These are phyloP conservation scores for Schizopora paradoxa DNA, from an alignment of 1,284 basidiomycete species.

Conservation along the genomic window DNA sequence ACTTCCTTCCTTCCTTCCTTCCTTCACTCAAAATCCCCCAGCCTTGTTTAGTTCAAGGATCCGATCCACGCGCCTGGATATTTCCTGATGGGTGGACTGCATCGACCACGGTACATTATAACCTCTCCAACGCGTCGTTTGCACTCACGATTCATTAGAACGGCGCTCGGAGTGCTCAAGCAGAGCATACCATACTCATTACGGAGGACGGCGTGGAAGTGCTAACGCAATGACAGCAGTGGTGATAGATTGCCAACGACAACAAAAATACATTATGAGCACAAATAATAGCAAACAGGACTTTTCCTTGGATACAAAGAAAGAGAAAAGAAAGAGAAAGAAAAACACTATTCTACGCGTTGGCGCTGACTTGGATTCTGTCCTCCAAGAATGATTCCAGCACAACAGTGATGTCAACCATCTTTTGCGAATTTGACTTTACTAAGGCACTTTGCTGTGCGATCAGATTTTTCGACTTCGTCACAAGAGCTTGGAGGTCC, in stretches of 20 bases:
- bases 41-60: slow-evolving; percentile 76
- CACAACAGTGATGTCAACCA: slow-evolving; percentile 56
- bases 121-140: background rate
- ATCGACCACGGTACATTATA: slow-evolving; percentile 63
- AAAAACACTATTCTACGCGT: slow-evolving; percentile 10
- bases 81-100: slow-evolving; percentile 90
- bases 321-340: background rate
- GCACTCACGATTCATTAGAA: slow-evolving; percentile 33
- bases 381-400: slow-evolving; percentile 63
- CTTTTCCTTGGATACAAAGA: background rate
- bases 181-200: slow-evolving; percentile 83
- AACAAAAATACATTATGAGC: slow-evolving; percentile 22
- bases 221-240: slow-evolving; percentile 49
- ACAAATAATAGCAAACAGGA: too few relatives aligned
- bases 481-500: slow-evolving; percentile 64
- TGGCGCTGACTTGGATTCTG: too few relatives aligned
- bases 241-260: slow-evolving; percentile 14
- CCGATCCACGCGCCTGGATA: slow-evolving; percentile 59
- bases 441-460: slow-evolving; percentile 50
- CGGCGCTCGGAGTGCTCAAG: slow-evolving; percentile 77
- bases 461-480: slow-evolving; percentile 56
- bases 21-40: slow-evolving; percentile 27
- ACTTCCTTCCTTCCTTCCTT: background rate
- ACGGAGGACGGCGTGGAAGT: slow-evolving; percentile 68
- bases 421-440: too few relatives aligned